These are phyloP conservation scores for Rhizopus sp. DNA, from an alignment of 371 early-diverging fungal genomes.

Conservation along the genomic window DNA sequence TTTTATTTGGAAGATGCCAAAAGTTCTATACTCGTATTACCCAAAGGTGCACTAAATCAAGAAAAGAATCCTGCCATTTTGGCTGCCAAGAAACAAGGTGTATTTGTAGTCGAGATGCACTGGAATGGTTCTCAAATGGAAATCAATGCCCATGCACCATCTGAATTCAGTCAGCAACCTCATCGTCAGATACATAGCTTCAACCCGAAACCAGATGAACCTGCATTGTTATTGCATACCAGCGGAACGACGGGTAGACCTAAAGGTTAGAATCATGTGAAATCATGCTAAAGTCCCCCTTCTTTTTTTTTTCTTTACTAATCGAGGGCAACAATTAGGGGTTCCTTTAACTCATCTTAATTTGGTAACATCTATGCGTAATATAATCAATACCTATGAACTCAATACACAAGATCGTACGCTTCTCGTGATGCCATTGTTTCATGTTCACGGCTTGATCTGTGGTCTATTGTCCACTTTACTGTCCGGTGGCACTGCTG, in stretches of 20 bases:
- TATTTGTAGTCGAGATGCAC: constrained; percentile 55
- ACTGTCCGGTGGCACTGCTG: constrained; percentile 74
- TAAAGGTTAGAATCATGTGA: constrained; percentile 50
- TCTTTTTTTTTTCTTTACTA: not conserved
- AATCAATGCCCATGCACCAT: constrained; percentile 26
- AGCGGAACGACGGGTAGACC: constrained; percentile 86
- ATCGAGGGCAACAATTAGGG: constrained; percentile 31
- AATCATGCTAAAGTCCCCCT: not conserved
- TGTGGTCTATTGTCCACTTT: constrained; percentile 79
- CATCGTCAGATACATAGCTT: constrained; percentile 22
- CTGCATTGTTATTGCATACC: constrained; percentile 80
- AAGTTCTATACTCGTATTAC: constrained; percentile 66
- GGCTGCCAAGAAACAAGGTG: constrained; percentile 62
- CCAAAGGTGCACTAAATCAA: constrained; percentile 49
- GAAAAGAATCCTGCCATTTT: constrained; percentile 56
- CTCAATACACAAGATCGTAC: constrained; percentile 65
- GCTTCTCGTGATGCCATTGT: constrained; percentile 88
- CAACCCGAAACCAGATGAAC: constrained; percentile 54
- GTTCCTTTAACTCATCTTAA: constrained; percentile 88
- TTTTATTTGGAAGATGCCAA: constrained; percentile 81
- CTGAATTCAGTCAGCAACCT: constrained; percentile 4
- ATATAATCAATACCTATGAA: constrained; percentile 73
- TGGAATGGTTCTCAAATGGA: constrained; percentile 51
- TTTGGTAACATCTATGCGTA: constrained; percentile 71
- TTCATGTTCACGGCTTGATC: constrained; percentile 90